Base-by-base conservation (phyloP, 768 basidiomycete genomes). In the Boletus tomentosulus region DNA sequence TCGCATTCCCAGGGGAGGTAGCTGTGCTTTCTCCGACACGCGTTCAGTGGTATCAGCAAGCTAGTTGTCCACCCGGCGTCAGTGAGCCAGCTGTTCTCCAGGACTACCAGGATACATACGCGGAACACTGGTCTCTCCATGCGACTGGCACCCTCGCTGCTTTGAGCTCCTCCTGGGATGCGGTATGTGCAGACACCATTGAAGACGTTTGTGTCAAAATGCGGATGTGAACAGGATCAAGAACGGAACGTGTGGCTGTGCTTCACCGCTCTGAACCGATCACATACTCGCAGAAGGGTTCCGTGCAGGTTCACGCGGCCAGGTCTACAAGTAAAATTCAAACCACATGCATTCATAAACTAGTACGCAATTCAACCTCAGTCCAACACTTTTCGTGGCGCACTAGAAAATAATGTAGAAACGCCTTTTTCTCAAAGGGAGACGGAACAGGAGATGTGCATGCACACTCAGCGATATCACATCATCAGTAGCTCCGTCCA, bases 1-100 rank as follows among this genome's bases (percentile, higher is more conserved):
- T 92, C 89, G 69, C 93, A 96, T 60, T 94, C 86, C 93, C 93
- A 97, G n/a, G 90, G 86, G 63, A 89, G 70, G 69, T 92, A 97
- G 48, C 73, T 74, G 47, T 82, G 82, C 65, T 89, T 77, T 70
- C 81, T 85, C 62, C 93, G 83, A 71, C 93, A 97, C 57, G 84
- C 74, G 66, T 97, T 96, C 55, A 97, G 75, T 22, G 93, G 93
- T 48, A 97, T 81, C 58, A 96, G 75, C 27, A 95, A 77, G 51
- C 93, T 97, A 50, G 35, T 46, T 48, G 30, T 50, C 27, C 50
- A 19, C 10, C 31, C 9, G 31, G 16, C 25, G 38, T 50, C 39
- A 9, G 27, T 35, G 27, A 49, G 28, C 5, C 12, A n/a, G 8
- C 10, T 24, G 31, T 11, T 27, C 13, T 3, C 13, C 38, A 8